Percentiles rank a stretch among this genome's conserved stretches.
These are phyloP conservation scores for Coniochaeta ligniaria DNA, from an alignment of 2,329 filamentous ascomycete species.

Conservation along the genomic window DNA sequence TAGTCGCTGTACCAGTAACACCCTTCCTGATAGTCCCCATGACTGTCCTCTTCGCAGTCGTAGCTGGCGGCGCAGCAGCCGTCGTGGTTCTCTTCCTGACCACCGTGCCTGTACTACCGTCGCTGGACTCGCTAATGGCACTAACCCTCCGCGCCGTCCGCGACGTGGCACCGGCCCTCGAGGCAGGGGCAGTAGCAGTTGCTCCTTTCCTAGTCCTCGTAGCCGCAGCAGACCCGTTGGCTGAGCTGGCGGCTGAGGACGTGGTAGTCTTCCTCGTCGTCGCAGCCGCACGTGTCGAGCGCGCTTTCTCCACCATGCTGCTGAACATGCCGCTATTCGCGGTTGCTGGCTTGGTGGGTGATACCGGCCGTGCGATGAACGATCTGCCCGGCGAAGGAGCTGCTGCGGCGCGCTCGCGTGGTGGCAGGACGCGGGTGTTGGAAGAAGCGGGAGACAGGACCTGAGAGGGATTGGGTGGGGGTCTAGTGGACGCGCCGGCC, in stretches of 20 bases:
- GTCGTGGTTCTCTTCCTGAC: conserved; percentile 44
- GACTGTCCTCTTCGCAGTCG: conserved; percentile 41
- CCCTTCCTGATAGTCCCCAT: conserved; percentile 48
- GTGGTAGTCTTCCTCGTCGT: conserved; percentile 36
- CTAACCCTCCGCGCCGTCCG: conserved; percentile 48
- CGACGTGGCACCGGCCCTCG: conserved; percentile 29
- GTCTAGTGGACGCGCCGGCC: conserved; percentile 21
- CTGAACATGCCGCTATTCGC: conserved; percentile 39
- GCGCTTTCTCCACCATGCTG: conserved; percentile 54
- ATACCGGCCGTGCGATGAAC: conserved; percentile 49
- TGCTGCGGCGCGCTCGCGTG: conserved; percentile 37
- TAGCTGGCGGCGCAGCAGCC: conserved; percentile 26
- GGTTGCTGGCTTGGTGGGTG: conserved; percentile 50
- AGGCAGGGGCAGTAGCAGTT: conserved; percentile 24
- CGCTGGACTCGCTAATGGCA: conserved; percentile 54
- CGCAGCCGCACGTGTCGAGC: conserved; percentile 42
- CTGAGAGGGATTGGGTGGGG: conserved; percentile 39
- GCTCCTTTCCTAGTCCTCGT: conserved; percentile 23
- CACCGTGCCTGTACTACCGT: conserved; percentile 57
- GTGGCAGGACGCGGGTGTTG: conserved; percentile 56
- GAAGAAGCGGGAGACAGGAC: conserved; percentile 77
- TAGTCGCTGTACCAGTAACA: conserved; percentile 38
- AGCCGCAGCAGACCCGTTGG: conserved; percentile 17
- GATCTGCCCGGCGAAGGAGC: conserved; percentile 45
- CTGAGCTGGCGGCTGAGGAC: conserved; percentile 32